A percentile compares a stretch with the other conserved stretches of the same genome.
phyloP scores from a whole-genome alignment of 23 red algal genomes.

The Chondrus crispus region DNA sequence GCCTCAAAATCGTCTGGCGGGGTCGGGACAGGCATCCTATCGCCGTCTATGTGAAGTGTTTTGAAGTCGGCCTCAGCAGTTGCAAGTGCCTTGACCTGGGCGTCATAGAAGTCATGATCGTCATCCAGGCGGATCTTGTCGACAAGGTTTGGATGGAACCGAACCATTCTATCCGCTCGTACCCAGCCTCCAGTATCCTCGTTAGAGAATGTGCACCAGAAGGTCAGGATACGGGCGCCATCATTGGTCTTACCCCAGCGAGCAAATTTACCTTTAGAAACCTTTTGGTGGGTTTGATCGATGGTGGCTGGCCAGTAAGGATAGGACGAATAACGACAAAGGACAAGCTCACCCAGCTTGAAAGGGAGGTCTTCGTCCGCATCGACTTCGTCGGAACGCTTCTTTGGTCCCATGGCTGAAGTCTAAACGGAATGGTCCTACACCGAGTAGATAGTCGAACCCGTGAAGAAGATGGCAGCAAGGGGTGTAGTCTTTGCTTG shows the following conservation, averaged over 20 bases:
- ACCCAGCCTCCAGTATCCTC: slow-evolving; percentile 69
- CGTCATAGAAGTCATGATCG: not conserved
- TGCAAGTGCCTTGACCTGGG: not conserved
- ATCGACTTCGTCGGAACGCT: not conserved
- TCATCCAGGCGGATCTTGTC: slow-evolving; percentile 13
- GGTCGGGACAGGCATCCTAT: not conserved
- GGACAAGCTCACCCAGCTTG: slow-evolving; percentile 45
- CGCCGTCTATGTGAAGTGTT: not conserved
- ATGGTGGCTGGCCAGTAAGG: slow-evolving; percentile 75
- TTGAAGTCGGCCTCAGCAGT: slow-evolving; percentile 15
- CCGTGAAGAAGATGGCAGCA: too few species aligned
- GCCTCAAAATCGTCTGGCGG: slow-evolving; percentile 5
- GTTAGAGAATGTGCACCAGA: slow-evolving; percentile 61
- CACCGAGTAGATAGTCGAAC: too few species aligned
- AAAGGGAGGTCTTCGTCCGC: not conserved
- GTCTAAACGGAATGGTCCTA: too few species aligned
- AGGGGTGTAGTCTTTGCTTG: too few species aligned
- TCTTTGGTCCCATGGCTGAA: not conserved
- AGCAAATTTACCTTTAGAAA: not conserved
- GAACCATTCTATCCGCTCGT: slow-evolving; percentile 44
- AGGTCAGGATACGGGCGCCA: not conserved
- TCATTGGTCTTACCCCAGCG: not conserved
- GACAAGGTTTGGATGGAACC: slow-evolving; percentile 27
- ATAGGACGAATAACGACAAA: slow-evolving; percentile 51
- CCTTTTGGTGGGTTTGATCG: slow-evolving; percentile 31